phyloP scores from a whole-genome alignment of 2,329 filamentous ascomycete genomes.

The Lasiodiplodia sp. region DNA sequence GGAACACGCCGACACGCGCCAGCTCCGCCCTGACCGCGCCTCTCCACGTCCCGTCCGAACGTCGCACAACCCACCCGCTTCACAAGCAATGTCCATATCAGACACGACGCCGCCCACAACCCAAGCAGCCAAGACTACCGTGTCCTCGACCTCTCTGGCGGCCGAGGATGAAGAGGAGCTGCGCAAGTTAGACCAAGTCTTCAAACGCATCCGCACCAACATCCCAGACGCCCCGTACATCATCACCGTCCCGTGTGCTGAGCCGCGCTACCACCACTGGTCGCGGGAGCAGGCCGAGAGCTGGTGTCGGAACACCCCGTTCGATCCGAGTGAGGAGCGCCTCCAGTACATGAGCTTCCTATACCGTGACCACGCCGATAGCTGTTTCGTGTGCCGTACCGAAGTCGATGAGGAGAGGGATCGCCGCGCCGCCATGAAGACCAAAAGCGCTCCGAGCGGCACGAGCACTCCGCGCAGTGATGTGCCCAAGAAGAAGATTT shows the following conservation, averaged over 20 bases:
- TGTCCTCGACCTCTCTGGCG: slow-evolving; percentile 32
- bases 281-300: slow-evolving; percentile 49
- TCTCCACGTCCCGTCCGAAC: slow-evolving; percentile 25
- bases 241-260: slow-evolving; percentile 56
- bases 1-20: slow-evolving; percentile 22
- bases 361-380: slow-evolving; percentile 64
- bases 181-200: slow-evolving; percentile 48
- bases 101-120: slow-evolving; percentile 42
- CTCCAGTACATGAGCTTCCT: slow-evolving; percentile 70
- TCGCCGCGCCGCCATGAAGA: slow-evolving; percentile 49
- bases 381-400: slow-evolving; percentile 55
- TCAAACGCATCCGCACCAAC: slow-evolving; percentile 52
- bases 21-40: slow-evolving; percentile 24
- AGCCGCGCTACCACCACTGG: slow-evolving; percentile 51
- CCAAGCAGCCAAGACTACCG: slow-evolving; percentile 34
- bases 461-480: slow-evolving; percentile 49
- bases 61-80: slow-evolving; percentile 25
- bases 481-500: slow-evolving; percentile 67
- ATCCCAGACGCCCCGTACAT: slow-evolving; percentile 56
- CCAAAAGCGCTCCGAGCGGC: slow-evolving; percentile 33
- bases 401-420: slow-evolving; percentile 63
- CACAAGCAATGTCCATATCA: slow-evolving; percentile 41
- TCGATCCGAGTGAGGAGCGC: slow-evolving; percentile 62
- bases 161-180: slow-evolving; percentile 46
- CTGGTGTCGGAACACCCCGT: slow-evolving; percentile 60